Evolutionary conservation across 2,329 filamentous ascomycete genomes (phyloP).

Genomic region (Beauveria rudraprayagi): DNA sequence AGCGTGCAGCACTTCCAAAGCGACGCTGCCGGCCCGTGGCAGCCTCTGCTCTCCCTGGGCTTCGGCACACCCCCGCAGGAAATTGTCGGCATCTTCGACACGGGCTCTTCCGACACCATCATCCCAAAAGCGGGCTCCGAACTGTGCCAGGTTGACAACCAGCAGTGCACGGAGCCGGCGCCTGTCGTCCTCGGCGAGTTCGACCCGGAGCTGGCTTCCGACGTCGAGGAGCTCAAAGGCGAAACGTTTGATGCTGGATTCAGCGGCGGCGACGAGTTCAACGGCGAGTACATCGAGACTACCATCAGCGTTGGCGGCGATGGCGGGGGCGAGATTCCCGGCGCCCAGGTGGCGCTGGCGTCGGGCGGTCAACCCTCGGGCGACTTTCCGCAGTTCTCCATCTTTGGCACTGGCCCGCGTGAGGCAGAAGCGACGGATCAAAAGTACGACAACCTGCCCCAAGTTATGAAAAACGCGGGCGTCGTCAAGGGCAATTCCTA

Average conservation of each 20-base stretch:
- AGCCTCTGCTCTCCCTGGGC: neutral
- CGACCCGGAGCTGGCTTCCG: neutral
- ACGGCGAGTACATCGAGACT: neutral
- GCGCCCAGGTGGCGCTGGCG: neutral
- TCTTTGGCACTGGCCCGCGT: neutral
- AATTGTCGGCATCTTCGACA: constrained; percentile 6
- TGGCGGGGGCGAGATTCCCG: neutral
- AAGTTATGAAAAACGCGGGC: neutral
- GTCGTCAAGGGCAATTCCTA: neutral
- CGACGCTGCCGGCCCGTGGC: neutral
- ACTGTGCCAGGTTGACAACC: neutral
- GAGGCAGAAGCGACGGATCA: neutral
- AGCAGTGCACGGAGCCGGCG: constrained; percentile 1
- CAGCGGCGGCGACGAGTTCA: neutral
- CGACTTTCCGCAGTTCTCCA: constrained; percentile 4
- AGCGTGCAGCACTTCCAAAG: constrained; percentile 8
- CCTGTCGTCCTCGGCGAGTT: neutral
- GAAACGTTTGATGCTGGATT: neutral
- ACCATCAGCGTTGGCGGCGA: neutral
- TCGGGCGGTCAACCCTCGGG: neutral
- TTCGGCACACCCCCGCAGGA: neutral
- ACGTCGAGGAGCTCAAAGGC: neutral
- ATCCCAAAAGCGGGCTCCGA: constrained; percentile 1
- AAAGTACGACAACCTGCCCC: neutral
- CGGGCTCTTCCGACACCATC: neutral